Evolutionary conservation across 225 moss, liverwort and hornwort species (phyloP).

Genomic region (Climacium dendroides): DNA sequence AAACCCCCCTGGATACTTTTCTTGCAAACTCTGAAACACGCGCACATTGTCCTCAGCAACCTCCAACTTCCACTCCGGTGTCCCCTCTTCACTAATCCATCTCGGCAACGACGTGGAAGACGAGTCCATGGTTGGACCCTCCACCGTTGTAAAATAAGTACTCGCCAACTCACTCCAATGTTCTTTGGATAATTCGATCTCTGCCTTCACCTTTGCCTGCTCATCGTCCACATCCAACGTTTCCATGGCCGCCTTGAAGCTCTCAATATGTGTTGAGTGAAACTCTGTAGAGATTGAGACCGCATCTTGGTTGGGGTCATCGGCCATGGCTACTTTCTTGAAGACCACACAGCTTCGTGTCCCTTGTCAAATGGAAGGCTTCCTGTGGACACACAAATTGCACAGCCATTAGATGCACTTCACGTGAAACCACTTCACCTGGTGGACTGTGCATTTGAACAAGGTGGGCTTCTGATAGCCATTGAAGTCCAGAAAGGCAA

Average conservation of each 20-base stretch:
- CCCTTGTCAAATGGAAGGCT: neutral
- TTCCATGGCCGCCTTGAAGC: neutral
- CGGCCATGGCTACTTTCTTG: neutral
- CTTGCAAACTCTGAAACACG: neutral
- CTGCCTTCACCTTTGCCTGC: neutral
- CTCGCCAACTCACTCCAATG: neutral
- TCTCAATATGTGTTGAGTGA: neutral
- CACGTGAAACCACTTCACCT: neutral
- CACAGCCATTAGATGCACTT: neutral
- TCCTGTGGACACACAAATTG: too few relatives aligned
- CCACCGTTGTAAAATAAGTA: neutral
- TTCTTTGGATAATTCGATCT: neutral
- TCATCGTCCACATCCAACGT: neutral
- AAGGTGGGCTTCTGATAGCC: neutral
- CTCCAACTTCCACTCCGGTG: neutral
- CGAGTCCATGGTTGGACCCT: neutral
- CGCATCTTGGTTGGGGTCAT: neutral
- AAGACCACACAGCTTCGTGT: neutral
- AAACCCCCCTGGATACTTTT: neutral
- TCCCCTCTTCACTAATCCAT: neutral
- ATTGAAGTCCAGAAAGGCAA: neutral
- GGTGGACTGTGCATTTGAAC: rapidly evolving
- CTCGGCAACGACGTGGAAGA: rapidly evolving
- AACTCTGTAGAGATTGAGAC: rapidly evolving
- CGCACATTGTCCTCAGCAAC: neutral